Base-by-base conservation (phyloP, 805 yeast species). In the Sungouiella blattae region DNA sequence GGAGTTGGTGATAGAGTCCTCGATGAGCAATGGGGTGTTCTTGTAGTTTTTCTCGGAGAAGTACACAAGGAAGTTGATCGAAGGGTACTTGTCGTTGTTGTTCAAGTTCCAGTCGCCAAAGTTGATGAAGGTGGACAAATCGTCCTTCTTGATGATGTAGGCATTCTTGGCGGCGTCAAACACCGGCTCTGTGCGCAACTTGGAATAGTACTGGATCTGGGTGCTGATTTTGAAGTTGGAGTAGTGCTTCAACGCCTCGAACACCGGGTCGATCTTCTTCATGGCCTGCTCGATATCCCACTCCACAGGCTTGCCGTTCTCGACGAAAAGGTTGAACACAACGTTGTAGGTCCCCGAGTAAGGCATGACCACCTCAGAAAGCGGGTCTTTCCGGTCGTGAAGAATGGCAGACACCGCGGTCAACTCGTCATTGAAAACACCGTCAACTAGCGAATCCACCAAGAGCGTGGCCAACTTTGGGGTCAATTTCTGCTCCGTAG, bases 71-170 rank as follows among this genome's bases (percentile, higher is more conserved):
- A 91, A 79, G 57, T 88, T 86, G 41, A 86, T 56, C 2, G 80
- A 71, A 0, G 93, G 88, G 41, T 78, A 75, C 1, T 77, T 62
- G 47, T 74, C 77, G 46, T 72, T 71, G 58, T 43, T 83, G 68
- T 47, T 71, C 35, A 77, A 62, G 37, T 82, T 82, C 95, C 95
- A 84, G 46, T 85, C 95, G 2, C 93, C 88, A 46, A 78, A 78
- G 58, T 91, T 93, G 40, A 89, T 74, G 44, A 86, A 77, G 11
- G 89, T 83, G 2, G 94, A 73, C 23, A 89, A 66, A 37, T 83
- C 83, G 6, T 66, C 54, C 35, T 68, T 60, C 16, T 67, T 64
- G 12, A 83, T 62, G 3, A 67, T 39, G 14, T 61, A 57, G 0
- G 57, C 45, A 2, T 55, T 59, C 13, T 46, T 40, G 5, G 46